A percentile compares a stretch with the other conserved stretches of the same genome.
These are phyloP conservation scores for Arthrinium phaeospermum DNA, from an alignment of 2,329 filamentous ascomycete genomes.

Conservation along the genomic window DNA sequence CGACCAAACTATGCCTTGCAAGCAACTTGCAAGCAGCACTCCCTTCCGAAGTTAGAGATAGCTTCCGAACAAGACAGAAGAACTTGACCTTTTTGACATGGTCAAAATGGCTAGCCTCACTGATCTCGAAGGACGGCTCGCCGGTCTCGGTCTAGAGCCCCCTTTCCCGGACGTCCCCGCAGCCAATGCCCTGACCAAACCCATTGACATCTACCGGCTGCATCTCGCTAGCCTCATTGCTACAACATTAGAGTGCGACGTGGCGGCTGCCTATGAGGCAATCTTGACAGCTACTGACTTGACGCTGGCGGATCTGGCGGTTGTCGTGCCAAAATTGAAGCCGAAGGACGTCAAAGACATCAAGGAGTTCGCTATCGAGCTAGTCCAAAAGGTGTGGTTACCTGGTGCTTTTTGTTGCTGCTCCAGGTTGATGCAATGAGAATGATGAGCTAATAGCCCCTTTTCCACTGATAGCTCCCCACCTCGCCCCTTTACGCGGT, in stretches of 20 bases:
- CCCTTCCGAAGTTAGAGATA: not conserved
- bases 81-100: not conserved
- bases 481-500: conserved; percentile 62
- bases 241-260: conserved; percentile 29
- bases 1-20: conserved; percentile 8
- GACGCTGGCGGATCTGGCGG: conserved; percentile 38
- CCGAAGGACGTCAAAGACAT: conserved; percentile 27
- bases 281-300: conserved; percentile 35
- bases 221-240: conserved; percentile 35
- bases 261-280: conserved; percentile 35
- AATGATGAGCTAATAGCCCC: not conserved
- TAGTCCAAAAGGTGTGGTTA: conserved; percentile 27
- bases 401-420: not conserved
- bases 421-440: too few species aligned
- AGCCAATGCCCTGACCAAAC: conserved; percentile 31
- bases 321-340: conserved; percentile 40
- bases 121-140: conserved; percentile 15
- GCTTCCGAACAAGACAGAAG: not conserved
- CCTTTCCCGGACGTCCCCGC: conserved; percentile 15
- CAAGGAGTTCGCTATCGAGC: conserved; percentile 27
- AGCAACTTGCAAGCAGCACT: not conserved
- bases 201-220: conserved; percentile 39
- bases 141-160: not conserved
- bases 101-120: conserved; percentile 9
- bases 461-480: conserved; percentile 49